Base-by-base conservation (phyloP, 2,329 filamentous ascomycete genomes). In the Xylariaceae sp. region DNA sequence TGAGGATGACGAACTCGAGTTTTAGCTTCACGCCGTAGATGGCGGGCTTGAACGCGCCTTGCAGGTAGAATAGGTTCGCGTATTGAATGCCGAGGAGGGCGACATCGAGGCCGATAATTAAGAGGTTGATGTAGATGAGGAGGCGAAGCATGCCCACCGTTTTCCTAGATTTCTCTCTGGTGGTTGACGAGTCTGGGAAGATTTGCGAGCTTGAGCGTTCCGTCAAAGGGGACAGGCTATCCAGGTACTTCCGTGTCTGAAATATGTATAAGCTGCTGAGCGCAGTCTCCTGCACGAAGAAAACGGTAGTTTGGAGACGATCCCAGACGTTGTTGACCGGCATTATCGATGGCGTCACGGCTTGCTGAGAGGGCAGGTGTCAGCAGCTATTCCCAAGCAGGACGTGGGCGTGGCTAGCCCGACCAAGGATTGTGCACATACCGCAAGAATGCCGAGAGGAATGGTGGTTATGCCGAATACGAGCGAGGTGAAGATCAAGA, bases 71-170 rank as follows among this genome's bases (percentile, higher is more conserved):
- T 39, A 68, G 59, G 10, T 66, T 65, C 3, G 68, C 63, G 55
- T 69, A 73, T 54, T 71, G 68, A 12, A 74, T 59, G 5, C 63
- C 71, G 0, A 75, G 65, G 0, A 74, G 62, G 18, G 66, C 65
- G 49, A 69, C 64, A 54, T 74, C 71, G 32, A 74, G 66, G 6
- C 61, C 56, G 53, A 74, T 71, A 49, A 75, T 67, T 42, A 74
- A 61, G 15, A 73, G 5, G 58, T 73, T 73, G 50, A 68, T 66
- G 22, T 63, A 63, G 32, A 74, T 67, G 5, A 74, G 68, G 34
- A 72, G 68, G 13, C 55, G 48, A 15, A 70, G 60, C 21, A 70
- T 57, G 5, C 47, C 52, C 16, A 50, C 53, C 29, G 56, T 58
- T 39, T 58, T 58, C 47, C 18, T 37, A 15, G 10, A 49, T 55